Evolutionary conservation across 1,284 basidiomycete species (phyloP), one percentile per base, ranked within the genome.

Genomic region (Moesziomyces aphidis): DNA sequence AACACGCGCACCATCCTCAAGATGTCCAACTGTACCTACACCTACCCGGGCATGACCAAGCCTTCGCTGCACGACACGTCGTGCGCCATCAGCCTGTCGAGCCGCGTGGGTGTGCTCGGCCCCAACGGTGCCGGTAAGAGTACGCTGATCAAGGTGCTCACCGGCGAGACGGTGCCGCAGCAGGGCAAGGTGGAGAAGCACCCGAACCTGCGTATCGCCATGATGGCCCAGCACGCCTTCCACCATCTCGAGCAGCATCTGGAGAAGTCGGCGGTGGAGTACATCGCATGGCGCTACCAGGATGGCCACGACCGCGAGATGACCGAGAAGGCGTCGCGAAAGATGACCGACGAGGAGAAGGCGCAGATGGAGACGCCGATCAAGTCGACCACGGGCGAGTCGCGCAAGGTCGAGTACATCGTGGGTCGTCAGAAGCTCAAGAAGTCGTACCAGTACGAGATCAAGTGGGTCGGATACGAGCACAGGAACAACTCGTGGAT

Each of bases 381-480:
- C 88, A 90, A 93, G 67, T 94, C 95, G 50, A 93, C 90, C 86
- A 93, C 94, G 81, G 96, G 96, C 69, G 91, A 93, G 82, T 91
- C 91, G 85, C 90, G 96, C 73, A 95, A 93, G 87, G 88, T 99
- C 45, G 96, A 83, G 88, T 86, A 86, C 92, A 89, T 98, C 79
- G 92, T 98, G 88, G 96, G 96, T 82, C 92, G 96, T 67, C 94
- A 96, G 88, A 99, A 99, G 88, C 89, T 97, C 79, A 99, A 97
- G 88, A 97, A 98, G 80, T 79, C 75, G 64, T 90, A 95, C 86
- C 94, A 94, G 86, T 97, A 97, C 85, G 95, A 97, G 86, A 88
- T 98, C 87, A 99, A 99, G 87, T 99, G 95, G 93, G 89, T 90
- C 69, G 93, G 93, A n/a, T 86, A 95, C 61, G 92, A 94, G 85